Evolutionary conservation across 352 stramenopile genomes (phyloP).

Genomic region (Lagenidium giganteum): DNA sequence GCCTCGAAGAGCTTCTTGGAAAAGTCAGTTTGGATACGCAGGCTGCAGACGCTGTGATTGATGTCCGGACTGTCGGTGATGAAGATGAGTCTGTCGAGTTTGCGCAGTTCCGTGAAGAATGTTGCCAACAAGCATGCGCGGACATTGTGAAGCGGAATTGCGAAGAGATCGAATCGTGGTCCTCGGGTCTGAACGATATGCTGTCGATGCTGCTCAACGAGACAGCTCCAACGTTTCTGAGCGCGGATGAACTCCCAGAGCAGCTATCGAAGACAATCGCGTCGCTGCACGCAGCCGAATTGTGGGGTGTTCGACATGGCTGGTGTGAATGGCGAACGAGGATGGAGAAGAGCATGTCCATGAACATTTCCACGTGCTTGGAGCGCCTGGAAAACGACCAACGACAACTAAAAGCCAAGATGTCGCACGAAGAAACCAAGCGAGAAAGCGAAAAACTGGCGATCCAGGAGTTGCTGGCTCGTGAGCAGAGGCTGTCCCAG

Average conservation of each 20-base stretch:
- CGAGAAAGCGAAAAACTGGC: constrained; percentile 44
- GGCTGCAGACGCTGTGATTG: not conserved
- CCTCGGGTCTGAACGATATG: constrained; percentile 29
- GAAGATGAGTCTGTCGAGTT: not conserved
- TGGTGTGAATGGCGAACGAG: constrained; percentile 58
- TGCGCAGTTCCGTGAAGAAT: constrained; percentile 3
- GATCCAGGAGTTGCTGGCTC: constrained; percentile 66
- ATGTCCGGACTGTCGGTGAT: constrained; percentile 1
- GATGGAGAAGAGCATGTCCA: constrained; percentile 42
- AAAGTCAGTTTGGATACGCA: not conserved
- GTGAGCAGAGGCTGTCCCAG: constrained; percentile 60
- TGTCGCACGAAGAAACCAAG: constrained; percentile 29
- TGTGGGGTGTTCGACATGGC: constrained; percentile 40
- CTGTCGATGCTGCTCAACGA: constrained; percentile 41
- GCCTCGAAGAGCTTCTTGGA: not conserved
- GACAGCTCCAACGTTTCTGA: constrained; percentile 38
- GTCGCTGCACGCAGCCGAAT: constrained; percentile 39
- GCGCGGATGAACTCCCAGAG: constrained; percentile 23
- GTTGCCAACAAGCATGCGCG: constrained; percentile 24
- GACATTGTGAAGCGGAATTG: constrained; percentile 37
- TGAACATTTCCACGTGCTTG: constrained; percentile 28
- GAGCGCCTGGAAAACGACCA: constrained; percentile 40
- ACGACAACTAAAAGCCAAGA: constrained; percentile 27
- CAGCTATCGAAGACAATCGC: constrained; percentile 31
- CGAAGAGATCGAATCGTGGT: constrained; percentile 49